Percentiles rank a stretch among this genome's conserved stretches.
These are phyloP conservation scores for Tetrastigma voinierianum DNA, from an alignment of 164 flowering plant genomes.

Conservation along the genomic window DNA sequence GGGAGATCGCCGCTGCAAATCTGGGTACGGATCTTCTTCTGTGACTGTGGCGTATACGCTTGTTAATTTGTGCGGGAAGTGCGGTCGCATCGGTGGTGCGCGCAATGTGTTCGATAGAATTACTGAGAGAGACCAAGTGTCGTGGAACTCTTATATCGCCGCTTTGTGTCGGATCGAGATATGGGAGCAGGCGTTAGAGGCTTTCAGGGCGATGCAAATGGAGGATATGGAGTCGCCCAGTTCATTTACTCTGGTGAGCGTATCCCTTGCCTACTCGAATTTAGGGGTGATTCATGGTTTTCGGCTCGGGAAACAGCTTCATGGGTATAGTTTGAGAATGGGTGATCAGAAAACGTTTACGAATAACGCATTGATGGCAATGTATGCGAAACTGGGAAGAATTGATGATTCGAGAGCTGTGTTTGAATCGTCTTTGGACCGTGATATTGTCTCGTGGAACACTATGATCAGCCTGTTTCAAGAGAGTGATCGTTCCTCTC, in stretches of 20 bases:
- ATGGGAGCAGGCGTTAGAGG: conserved; percentile 63
- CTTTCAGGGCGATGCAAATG: conserved; percentile 43
- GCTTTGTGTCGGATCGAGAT: conserved; percentile 54
- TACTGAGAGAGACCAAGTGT: conserved; percentile 57
- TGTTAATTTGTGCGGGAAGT: conserved; percentile 60
- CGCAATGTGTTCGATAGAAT: conserved; percentile 65
- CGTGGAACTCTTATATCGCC: conserved; percentile 74
- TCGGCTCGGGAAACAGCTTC: conserved; percentile 64
- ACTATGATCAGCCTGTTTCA: conserved; percentile 56
- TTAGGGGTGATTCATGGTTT: conserved; percentile 39
- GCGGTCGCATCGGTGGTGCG: conserved; percentile 47
- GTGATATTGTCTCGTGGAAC: conserved; percentile 82
- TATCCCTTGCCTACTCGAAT: conserved; percentile 57
- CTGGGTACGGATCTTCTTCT: conserved; percentile 41
- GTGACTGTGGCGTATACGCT: conserved; percentile 67
- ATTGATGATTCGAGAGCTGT: conserved; percentile 39
- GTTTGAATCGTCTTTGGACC: conserved; percentile 43
- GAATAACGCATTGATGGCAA: conserved; percentile 65
- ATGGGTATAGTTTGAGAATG: conserved; percentile 52
- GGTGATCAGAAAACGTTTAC: conserved; percentile 49
- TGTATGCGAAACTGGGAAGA: conserved; percentile 70
- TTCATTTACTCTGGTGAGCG: conserved; percentile 68
- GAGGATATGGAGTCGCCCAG: conserved; percentile 42
- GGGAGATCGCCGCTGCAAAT: conserved; percentile 60
- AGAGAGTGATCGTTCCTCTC: conserved; percentile 52